Evolutionary conservation across 2,329 filamentous ascomycete genomes (phyloP).

Genomic region (Pseudocercospora crystallina): DNA sequence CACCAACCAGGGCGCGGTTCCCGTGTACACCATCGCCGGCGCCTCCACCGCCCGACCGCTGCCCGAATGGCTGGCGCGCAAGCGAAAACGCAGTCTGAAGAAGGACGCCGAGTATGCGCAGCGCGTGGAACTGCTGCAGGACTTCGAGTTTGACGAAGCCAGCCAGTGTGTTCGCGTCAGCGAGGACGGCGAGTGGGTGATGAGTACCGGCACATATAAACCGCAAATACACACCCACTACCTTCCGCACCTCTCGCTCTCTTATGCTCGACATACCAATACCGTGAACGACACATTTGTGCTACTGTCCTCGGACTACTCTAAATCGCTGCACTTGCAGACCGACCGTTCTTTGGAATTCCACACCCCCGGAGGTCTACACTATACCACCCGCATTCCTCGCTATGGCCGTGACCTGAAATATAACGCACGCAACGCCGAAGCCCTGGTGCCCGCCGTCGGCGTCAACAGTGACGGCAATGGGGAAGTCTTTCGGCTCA

Average conservation of each 20-base stretch:
- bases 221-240: constrained; percentile 95
- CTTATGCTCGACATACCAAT: constrained; percentile 87
- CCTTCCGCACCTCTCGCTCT: constrained; percentile 88
- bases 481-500: constrained; percentile 90
- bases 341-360: constrained; percentile 89
- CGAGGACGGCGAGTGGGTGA: constrained; percentile 95
- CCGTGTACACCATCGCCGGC: constrained; percentile 93
- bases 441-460: constrained; percentile 83
- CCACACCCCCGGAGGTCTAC: constrained; percentile 82
- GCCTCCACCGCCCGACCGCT: constrained; percentile 82
- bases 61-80: constrained; percentile 91
- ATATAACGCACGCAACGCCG: constrained; percentile 78
- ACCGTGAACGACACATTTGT: constrained; percentile 89
- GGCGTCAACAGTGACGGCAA: constrained; percentile 81
- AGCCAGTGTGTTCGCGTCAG: constrained; percentile 86
- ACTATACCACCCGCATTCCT: constrained; percentile 86
- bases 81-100: constrained; percentile 87
- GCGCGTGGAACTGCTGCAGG: constrained; percentile 89
- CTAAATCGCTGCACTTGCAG: constrained; percentile 91
- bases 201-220: constrained; percentile 78
- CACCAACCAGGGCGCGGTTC: constrained; percentile 76
- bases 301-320: constrained; percentile 85
- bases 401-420: constrained; percentile 87
- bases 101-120: constrained; percentile 90
- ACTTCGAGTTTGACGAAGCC: constrained; percentile 97